Evolutionary conservation across 306 rosid species (phyloP), one percentile per base, ranked within the genome.

Genomic region (Lathyrus oleraceus): DNA sequence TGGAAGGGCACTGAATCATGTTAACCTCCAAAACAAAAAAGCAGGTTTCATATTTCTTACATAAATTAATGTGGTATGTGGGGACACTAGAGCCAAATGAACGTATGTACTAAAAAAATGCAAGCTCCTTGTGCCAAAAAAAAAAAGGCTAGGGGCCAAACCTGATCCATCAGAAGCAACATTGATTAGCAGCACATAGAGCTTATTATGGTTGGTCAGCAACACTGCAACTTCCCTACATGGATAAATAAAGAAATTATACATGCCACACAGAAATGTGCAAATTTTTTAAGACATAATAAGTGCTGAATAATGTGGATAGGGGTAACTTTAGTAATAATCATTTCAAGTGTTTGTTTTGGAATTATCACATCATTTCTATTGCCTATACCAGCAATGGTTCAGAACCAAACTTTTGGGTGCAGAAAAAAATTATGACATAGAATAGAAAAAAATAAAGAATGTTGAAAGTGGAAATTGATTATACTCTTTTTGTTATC

Each of bases 151-250:
- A 42, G 8, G 76, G 74, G 71, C 63, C 83, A 44, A 75, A 94
- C 99, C 97, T 91, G 95, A 79, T 58, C 78, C 84, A 75, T 85
- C 88, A 70, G 79, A 79, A 74, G 84, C 71, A 69, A 72, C 75
- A 14, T 67, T 81, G 70, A 83, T 73, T 39, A 80, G 86, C 52
- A 94, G 90, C 48, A 89, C 56, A 69, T 94, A 91, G 70, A 94
- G 77, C 91, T 94, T 89, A 76, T 83, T 82, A 70, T 77, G 86
- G 69, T 85, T 94, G 87, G 96, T 94, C 62, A 89, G 84, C 51
- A 94, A 28, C 21, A 94, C 82, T 59, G 91, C 92, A 77, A 91
- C 96, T 69, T 94, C 87, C 58, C 99, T 85, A 77, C 83, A 75
- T 27, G 64, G 47, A 45, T 28, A 63, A 76, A 77, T 69, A 51